phyloP scores from a whole-genome alignment of 176 grass and related monocot genomes.

The Guadua angustifolia region DNA sequence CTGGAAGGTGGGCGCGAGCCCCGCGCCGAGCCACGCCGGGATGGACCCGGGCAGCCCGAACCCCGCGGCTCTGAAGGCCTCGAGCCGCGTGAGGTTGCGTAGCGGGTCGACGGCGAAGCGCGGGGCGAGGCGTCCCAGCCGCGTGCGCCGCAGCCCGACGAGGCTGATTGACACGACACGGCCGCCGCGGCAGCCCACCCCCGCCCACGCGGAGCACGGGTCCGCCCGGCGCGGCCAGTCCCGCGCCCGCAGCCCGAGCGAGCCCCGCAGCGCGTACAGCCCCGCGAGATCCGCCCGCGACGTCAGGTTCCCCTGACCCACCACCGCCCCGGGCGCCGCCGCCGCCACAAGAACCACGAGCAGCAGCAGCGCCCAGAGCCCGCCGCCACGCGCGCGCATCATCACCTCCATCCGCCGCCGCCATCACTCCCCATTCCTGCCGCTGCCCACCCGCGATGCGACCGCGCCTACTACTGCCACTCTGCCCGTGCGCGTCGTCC shows the following conservation, averaged over 20 bases:
- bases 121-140: conserved; percentile 54
- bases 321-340: conserved; percentile 38
- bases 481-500: conserved; percentile 4
- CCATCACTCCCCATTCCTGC: background rate
- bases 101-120: conserved; percentile 78
- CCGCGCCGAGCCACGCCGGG: conserved; percentile 75
- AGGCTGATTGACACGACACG: conserved; percentile 61
- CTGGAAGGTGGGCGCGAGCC: conserved; percentile 57
- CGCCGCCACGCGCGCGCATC: conserved; percentile 30
- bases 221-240: conserved; percentile 78
- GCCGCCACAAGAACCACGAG: conserved; percentile 29
- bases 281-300: conserved; percentile 65
- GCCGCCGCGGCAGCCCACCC: conserved; percentile 62
- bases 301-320: conserved; percentile 43
- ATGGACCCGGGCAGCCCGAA: conserved; percentile 76
- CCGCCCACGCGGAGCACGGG: conserved; percentile 74
- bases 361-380: conserved; percentile 45
- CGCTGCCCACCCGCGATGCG: background rate
- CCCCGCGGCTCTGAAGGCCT: conserved; percentile 66
- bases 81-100: conserved; percentile 69
- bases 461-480: background rate
- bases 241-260: conserved; percentile 80
- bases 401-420: conserved; percentile 11
- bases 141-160: conserved; percentile 64
- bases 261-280: conserved; percentile 69